Evolutionary conservation across 352 stramenopile genomes (phyloP), one percentile per base, ranked within the genome.

Genomic region (Pythium chondricola): DNA sequence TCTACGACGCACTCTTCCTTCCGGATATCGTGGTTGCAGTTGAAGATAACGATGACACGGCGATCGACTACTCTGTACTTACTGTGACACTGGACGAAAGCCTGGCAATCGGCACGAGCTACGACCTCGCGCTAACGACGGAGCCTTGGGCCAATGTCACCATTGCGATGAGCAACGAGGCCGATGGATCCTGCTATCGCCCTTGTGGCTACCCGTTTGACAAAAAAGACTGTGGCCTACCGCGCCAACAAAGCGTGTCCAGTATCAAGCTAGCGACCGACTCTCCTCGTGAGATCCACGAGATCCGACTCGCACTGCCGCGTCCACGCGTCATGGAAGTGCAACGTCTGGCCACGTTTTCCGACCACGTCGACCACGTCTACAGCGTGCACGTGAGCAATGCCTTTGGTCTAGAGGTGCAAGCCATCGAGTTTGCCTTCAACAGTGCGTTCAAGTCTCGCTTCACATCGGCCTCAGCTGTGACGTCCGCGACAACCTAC

Each of bases 91-190:
- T 88, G 11, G 49, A 50, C 0, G 76, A 88, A 47, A 82, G 67
- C 3, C 30, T 38, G 6, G 1, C 38, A 0, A 46, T n/a, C 7
- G 39, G 42, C 0, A 65, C 56, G 2, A 30, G 48, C 14, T 91
- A 91, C 47, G 58, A 59, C 0, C 62, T 91, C 21, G 47, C 63
- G 14, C 45, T 91, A 0, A 20, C 58, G 16, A 85, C 72, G 0
- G 80, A 91, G 40, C 80, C 76, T 2, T 91, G 73, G 58, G 64
- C 74, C 1, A 79, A 84, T 26, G 76, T 91, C 10, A 88, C 76
- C 1, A 70, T 91, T 24, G 71, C 76, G 2, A 85, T 91, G 63
- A 87, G 72, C 41, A 91, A 88, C 36, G 76, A 91, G 48, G 70
- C 58, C 3, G 69, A 84, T 9, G 52, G 57, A 2, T 52, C 58